Base-by-base conservation (phyloP, 345 rosid species). In the Linum usitatissimum region DNA sequence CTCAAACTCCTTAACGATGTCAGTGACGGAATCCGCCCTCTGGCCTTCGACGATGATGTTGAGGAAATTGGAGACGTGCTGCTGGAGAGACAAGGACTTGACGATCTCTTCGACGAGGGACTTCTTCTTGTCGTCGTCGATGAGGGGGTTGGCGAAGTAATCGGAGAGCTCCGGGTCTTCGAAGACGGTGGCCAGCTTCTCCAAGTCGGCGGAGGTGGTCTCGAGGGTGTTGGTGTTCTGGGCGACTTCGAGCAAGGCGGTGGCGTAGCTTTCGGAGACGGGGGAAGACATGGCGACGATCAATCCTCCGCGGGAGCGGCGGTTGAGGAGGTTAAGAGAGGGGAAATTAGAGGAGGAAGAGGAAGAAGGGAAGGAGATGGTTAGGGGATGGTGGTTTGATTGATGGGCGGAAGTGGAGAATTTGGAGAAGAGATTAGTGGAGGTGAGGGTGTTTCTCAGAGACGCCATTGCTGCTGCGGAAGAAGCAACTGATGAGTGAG, bases 1-100 rank as follows among this genome's bases (percentile, higher is more conserved):
- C 79, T 89, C 96, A 51, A 92, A 92, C 67, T 89, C 98, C 55
- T 73, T 76, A 30, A 85, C 82, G 23, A 92, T 84, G 6, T 92
- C 98, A 30, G 73, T 78, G 39, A 89, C 71, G 18, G 74, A 66
- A 8, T 83, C 79, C 56, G 84, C 72, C 67, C 96, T 70, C 45
- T 83, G 80, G 45, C 91, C 75, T 17, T 92, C 95, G 20, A 89
- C 61, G 36, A 92, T 64, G 64, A 92, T 53, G 78, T 84, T 85
- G 62, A 92, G 66, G 74, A 89, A 89, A 49, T 89, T 92, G 1
- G 81, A 76, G 0, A 87, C 81, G 77, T 76, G 79, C 2, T 71
- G 78, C 68, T 80, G 98, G 18, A 89, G 83, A 13, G 57, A 68
- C 4, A 74, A 73, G 0, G 86, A 54, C 57, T 79, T 73, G 28